Evolutionary conservation across 352 stramenopile genomes (phyloP).

Genomic region (Nothophytophthora sp.): DNA sequence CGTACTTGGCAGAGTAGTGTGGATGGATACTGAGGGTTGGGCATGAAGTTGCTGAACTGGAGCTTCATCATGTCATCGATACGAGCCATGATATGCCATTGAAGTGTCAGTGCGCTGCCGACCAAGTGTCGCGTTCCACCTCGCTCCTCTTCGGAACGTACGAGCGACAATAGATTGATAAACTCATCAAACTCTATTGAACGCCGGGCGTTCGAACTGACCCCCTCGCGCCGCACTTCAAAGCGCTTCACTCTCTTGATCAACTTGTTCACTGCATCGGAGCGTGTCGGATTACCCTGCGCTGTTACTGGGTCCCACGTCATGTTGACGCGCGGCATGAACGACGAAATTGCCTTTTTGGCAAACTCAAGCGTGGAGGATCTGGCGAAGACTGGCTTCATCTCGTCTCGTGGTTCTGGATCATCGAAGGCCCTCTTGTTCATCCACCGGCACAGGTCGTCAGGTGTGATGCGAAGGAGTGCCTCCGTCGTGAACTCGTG

Average conservation of each 20-base stretch:
- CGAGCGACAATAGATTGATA: conserved; percentile 1
- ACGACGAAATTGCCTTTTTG: conserved; percentile 20
- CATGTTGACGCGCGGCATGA: conserved; percentile 10
- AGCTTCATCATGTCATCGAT: conserved; percentile 34
- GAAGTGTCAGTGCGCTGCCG: conserved; percentile 6
- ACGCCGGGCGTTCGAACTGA: background rate
- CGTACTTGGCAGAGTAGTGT: conserved; percentile 18
- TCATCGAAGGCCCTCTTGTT: conserved; percentile 1
- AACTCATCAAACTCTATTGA: conserved; percentile 13
- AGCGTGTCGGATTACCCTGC: conserved; percentile 14
- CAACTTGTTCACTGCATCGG: conserved; percentile 14
- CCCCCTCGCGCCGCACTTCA: conserved; percentile 15
- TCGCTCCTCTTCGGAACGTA: background rate
- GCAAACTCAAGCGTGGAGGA: conserved; percentile 4
- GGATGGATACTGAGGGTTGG: conserved; percentile 4
- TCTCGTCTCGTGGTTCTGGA: conserved; percentile 1
- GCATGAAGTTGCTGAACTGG: conserved; percentile 2
- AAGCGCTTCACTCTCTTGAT: conserved; percentile 16
- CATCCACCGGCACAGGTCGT: conserved; percentile 5
- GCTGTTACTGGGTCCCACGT: conserved; percentile 6
- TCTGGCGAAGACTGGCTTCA: background rate
- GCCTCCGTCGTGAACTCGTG: background rate
- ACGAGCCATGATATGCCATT: conserved; percentile 15
- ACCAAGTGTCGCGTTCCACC: conserved; percentile 2
- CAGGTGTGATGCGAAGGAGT: background rate